Base-by-base conservation (phyloP, 148 eudicot species). In the Suaeda aralocaspica region DNA sequence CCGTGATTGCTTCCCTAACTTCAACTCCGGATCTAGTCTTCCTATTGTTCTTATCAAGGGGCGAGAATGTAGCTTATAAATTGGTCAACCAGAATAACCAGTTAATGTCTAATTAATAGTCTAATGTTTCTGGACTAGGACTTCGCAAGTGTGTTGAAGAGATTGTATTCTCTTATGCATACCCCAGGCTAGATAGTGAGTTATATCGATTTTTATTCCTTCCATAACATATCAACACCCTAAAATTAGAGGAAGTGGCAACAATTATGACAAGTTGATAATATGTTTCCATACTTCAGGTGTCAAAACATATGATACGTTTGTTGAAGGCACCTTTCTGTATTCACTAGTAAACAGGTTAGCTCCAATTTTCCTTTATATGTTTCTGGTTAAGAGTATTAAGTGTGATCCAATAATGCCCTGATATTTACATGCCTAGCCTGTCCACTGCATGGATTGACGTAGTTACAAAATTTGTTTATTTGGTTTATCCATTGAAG, bases 181-280 rank as follows among this genome's bases (percentile, higher is more conserved):
- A 91, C 80, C 98, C 98, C 10, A 87, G 98, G 81, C 89, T 93
- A 66, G 98, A 93, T 79, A 80, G 89, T 87, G 97, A 83, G 98
- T 96, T 88, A 66, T 13, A 79, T 70, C 10, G 74, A 22, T 58
- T 52, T 58, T 69, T 46, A 30, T 65, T 25, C 58, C 25, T 18
- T 21, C 18, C 19, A 29, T 30, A 59, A 39, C 14, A 22, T 30
- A 29, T 46, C 36, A 58, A 9, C 52, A 30, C 7, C 48, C n/a
- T 25, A 34, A 33, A 25, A 59, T 74, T 25, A 51, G 63, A 13
- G 49, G 62, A 18, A 26, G 36, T 45, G 26, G 15, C 46, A 26
- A 42, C 42, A 31, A 50, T 21, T 51, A 14, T 39, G 67, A 6
- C 24, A 48, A 59, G 16, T 51, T 51, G 26, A 25, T 58, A 51